Base-by-base conservation (phyloP, 192 early-diverging fungal genomes). In the Mortierella antarctica region DNA sequence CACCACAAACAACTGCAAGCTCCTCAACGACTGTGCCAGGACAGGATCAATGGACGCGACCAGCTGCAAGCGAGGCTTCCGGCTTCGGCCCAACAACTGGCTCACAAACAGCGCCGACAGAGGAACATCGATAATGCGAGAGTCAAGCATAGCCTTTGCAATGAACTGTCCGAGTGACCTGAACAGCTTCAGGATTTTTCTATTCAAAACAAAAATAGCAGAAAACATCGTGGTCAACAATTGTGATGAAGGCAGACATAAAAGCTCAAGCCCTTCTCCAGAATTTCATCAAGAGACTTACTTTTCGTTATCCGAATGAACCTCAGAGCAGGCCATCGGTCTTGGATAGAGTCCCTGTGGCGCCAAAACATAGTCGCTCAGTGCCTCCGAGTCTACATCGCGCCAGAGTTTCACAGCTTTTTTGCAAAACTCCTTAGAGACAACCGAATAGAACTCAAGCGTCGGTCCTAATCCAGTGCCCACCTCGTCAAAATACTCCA, bases 401-500 rank as follows among this genome's bases (percentile, higher is more conserved):
- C 91, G 83, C 95, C 95, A 97, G 59, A 97, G 69, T 53, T 82
- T 87, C 40, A 88, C 66, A 0, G 65, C 67, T 46, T 85, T 84
- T 62, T 90, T 89, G 49, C 88, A 88, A 17, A 96, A 86, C 62
- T 94, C 93, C 44, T 85, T 88, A 13, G 92, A 96, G 4, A 97
- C 91, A 12, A 85, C 82, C 6, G 94, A 83, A 74, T 96, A 99
- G 74, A 99, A 99, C 81, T 99, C 97, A 52, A 67, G 41, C 5
- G 71, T 75, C 21, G 80, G 72, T 55, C 81, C 83, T 6, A 97
- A 80, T 2, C 97, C 97, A 10, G 95, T 95, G 12, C 97, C 97
- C 23, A 93, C 96, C 59, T 98, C 97, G 64, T 95, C 95, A 74
- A 92, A 92, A 66, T 96, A 98, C 76, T 98, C 95, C n/a, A 98